Evolutionary conservation across 202 grass and related monocot genomes (phyloP).

Genomic region (Schoenoplectus triqueter): DNA sequence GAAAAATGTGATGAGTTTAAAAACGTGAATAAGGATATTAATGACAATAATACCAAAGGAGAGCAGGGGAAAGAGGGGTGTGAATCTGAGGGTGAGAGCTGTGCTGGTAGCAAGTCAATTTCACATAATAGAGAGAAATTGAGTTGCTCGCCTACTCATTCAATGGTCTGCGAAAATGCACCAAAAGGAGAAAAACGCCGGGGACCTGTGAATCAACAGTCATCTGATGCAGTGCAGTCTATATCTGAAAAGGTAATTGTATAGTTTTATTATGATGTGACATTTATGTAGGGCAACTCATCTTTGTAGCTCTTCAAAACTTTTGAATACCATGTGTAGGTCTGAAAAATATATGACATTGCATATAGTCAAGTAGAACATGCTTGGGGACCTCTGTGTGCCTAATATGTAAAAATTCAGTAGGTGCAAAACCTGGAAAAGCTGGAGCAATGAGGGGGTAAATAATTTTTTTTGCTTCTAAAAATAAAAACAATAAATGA

Average conservation of each 20-base stretch:
- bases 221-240: conserved; percentile 50
- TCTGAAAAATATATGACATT: background rate
- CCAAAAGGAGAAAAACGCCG: conserved; percentile 42
- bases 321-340: background rate
- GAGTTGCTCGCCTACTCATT: conserved; percentile 38
- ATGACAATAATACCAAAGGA: conserved; percentile 5
- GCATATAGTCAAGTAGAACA: background rate
- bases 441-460: background rate
- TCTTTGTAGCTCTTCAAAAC: conserved; percentile 4
- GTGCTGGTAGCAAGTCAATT: conserved; percentile 31
- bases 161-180: conserved; percentile 39
- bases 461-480: background rate
- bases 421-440: background rate
- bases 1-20: conserved; percentile 20
- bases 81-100: conserved; percentile 37
- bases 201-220: conserved; percentile 40
- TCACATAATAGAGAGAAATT: conserved; percentile 25
- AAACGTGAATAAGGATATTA: background rate
- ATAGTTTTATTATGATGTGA: background rate
- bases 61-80: background rate
- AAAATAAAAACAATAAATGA: background rate
- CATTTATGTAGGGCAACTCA: background rate
- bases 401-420: background rate
- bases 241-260: conserved; percentile 87
- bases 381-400: background rate